Percentiles rank a stretch among this genome's conserved stretches.
Evolutionary conservation across 805 yeast genomes (phyloP).

Genomic region (Nakazawaea siamensis): DNA sequence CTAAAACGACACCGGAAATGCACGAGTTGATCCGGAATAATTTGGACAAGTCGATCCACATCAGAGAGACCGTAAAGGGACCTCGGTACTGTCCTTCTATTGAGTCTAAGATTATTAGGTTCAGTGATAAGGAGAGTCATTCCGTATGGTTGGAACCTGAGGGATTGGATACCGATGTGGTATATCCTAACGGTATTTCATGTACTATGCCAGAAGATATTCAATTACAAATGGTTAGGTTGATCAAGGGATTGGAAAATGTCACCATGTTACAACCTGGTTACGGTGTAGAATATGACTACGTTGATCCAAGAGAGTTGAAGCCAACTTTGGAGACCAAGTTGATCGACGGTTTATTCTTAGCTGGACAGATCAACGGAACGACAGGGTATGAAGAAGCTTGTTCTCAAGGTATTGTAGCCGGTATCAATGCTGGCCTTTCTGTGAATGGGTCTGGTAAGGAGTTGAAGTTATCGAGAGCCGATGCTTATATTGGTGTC

Average conservation of each 20-base stretch:
- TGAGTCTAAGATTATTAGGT: slow-evolving; percentile 79
- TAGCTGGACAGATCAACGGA: slow-evolving; percentile 98
- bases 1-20: slow-evolving; percentile 67
- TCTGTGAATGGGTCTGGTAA: slow-evolving; percentile 25
- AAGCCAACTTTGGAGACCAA: slow-evolving; percentile 75
- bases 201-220: slow-evolving; percentile 95
- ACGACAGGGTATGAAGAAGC: slow-evolving; percentile 99
- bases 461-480: slow-evolving; percentile 48
- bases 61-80: slow-evolving; percentile 88
- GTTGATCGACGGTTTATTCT: slow-evolving; percentile 61
- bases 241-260: slow-evolving; percentile 85
- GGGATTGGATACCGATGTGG: slow-evolving; percentile 77
- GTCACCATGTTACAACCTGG: slow-evolving; percentile 92
- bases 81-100: slow-evolving; percentile 97
- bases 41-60: slow-evolving; percentile 79
- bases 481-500: slow-evolving; percentile 89
- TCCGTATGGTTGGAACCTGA: slow-evolving; percentile 96
- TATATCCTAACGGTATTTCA: slow-evolving; percentile 95
- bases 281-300: slow-evolving; percentile 98
- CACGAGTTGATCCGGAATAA: slow-evolving; percentile 65
- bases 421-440: slow-evolving; percentile 93
- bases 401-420: slow-evolving; percentile 91
- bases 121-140: slow-evolving; percentile 69
- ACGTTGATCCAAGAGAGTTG: slow-evolving; percentile 88
- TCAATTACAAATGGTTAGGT: slow-evolving; percentile 61